These are phyloP conservation scores for Daedalea quercina DNA, from an alignment of 768 basidiomycete genomes.

Conservation along the genomic window DNA sequence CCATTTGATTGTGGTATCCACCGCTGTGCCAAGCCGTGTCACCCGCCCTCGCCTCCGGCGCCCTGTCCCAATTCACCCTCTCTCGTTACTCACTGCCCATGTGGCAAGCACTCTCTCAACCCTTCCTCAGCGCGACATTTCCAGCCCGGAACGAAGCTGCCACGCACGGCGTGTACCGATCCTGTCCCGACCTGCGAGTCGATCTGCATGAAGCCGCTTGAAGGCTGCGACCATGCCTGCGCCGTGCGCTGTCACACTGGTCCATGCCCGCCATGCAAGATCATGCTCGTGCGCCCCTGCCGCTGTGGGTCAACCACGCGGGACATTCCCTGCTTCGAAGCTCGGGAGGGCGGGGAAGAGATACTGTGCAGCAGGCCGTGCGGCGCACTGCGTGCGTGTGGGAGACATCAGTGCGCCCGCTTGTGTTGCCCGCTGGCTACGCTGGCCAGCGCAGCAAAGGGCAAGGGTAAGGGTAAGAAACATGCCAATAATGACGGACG, in stretches of 20 bases:
- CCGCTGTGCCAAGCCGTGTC: conserved; percentile 66
- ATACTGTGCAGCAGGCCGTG: conserved; percentile 81
- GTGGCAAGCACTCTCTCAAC: conserved; percentile 57
- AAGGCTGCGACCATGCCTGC: conserved; percentile 73
- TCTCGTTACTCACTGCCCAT: conserved; percentile 70
- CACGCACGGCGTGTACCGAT: conserved; percentile 48
- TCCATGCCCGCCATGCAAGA: conserved; percentile 72
- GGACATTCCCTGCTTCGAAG: conserved; percentile 44
- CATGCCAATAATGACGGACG: conserved; percentile 14
- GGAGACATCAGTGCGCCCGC: conserved; percentile 79
- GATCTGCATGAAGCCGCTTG: conserved; percentile 56
- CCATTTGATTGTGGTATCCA: conserved; percentile 76
- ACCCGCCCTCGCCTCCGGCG: conserved; percentile 58
- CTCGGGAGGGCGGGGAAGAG: conserved; percentile 36
- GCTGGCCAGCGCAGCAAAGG: conserved; percentile 43
- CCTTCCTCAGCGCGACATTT: conserved; percentile 26
- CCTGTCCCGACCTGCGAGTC: conserved; percentile 78
- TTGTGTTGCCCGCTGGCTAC: conserved; percentile 86
- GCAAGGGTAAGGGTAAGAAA: conserved; percentile 54
- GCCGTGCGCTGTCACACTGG: conserved; percentile 65
- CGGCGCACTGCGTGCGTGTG: conserved; percentile 71
- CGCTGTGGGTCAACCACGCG: conserved; percentile 75
- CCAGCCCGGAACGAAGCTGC: conserved; percentile 33
- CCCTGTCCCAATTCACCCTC: conserved; percentile 72
- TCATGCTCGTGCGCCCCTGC: conserved; percentile 69